phyloP scores from a whole-genome alignment of 352 stramenopile species.

The Phytophthora pini region DNA sequence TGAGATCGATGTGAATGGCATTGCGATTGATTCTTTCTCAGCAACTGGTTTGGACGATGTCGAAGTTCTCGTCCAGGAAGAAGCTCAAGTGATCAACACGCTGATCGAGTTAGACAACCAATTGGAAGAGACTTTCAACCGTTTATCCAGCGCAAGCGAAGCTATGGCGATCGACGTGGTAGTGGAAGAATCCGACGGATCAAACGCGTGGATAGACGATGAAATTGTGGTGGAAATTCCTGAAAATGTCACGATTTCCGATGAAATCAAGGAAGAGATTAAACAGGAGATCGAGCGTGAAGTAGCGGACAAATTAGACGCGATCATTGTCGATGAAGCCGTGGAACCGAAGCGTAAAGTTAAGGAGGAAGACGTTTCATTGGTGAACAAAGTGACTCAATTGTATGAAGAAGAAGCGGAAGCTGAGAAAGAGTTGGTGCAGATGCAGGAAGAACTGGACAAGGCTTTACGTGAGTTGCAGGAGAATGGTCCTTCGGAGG shows the following conservation, averaged over 20 bases:
- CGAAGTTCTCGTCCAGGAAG: constrained; percentile 21
- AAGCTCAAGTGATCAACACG: constrained; percentile 22
- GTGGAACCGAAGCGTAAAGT: neutral
- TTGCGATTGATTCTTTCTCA: neutral
- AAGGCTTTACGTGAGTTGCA: constrained; percentile 11
- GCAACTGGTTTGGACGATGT: constrained; percentile 5
- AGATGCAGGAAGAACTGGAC: constrained; percentile 23
- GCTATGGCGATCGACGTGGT: constrained; percentile 24
- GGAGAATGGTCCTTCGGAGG: neutral
- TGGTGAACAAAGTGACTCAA: constrained; percentile 10
- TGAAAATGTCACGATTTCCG: constrained; percentile 9
- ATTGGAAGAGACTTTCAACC: constrained; percentile 6
- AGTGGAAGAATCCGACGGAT: constrained; percentile 3
- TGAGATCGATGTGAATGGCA: constrained; percentile 16
- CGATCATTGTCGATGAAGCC: constrained; percentile 13
- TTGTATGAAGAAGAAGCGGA: constrained; percentile 29
- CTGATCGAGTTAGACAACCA: constrained; percentile 26
- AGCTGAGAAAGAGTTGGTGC: constrained; percentile 13
- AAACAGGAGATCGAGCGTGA: constrained; percentile 21
- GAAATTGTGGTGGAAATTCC: constrained; percentile 25
- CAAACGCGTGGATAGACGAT: constrained; percentile 11
- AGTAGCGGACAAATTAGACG: constrained; percentile 20
- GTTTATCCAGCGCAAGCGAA: constrained; percentile 13
- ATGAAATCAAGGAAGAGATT: constrained; percentile 19
- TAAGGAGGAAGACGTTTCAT: neutral